Base-by-base conservation (phyloP, 2,329 filamentous ascomycete genomes). In the Diaporthe helianthi region DNA sequence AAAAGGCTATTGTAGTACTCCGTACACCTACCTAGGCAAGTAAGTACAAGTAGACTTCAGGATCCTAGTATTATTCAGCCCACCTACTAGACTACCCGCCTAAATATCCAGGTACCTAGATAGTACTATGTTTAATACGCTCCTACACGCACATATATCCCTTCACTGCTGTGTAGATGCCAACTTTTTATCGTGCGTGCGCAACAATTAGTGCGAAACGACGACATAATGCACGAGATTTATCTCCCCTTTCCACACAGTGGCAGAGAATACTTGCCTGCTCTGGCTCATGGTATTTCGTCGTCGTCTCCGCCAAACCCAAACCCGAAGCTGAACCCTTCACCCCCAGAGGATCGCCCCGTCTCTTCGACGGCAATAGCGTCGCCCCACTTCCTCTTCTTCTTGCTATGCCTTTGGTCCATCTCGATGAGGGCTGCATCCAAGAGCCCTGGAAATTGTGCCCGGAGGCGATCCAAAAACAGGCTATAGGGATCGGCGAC, bases 301-400 rank as follows among this genome's bases (percentile, higher is more conserved):
- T 84, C 82, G 46, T 83, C 80, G 22, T 80, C 82, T 47, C 76
- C 78, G 29, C 83, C 85, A 76, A 88, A 88, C 0, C 85, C 84
- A 76, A 89, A 89, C 0, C 84, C 84, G 75, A 89, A 89, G 72
- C 85, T 87, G 71, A 87, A 87, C 60, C 76, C 73, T 19, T 72
- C 73, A 49, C 70, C 54, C 10, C 69, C 69, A 9, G 72, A 70
- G 38, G 74, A 73, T 49, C 72, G 76, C 12, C 68, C 73, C 15
- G 83, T 83, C 2, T 82, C 80, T 36, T 82, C 83, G 44, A 80
- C 82, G 69, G 89, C 89, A 13, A 93, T 90, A 33, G 93, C 86
- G 69, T 90, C 86, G 76, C 97, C 93, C 95, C 95, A 98, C 75
- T 92, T 97, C 63, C 93, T 87, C 81, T 94, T 96, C 78, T 87